Conservation (phyloP, 1,284 basidiomycete genomes). For the Leccinum griseonigrum region DNA sequence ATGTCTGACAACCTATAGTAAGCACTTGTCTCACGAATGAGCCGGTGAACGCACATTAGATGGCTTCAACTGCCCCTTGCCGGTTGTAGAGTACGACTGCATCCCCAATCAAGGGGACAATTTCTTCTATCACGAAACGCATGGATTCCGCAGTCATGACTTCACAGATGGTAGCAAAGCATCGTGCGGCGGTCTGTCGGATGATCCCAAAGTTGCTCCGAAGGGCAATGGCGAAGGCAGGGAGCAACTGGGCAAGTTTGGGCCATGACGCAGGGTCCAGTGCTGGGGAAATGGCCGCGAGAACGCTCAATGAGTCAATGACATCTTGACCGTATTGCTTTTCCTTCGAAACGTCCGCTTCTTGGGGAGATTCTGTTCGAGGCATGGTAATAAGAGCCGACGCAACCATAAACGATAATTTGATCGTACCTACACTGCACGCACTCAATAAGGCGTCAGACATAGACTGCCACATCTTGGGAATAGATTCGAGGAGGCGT, state of each 20-base stretch:
- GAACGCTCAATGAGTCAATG: slow-evolving; percentile 89
- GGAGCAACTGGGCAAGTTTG: slow-evolving; percentile 72
- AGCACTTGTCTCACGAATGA: slow-evolving; percentile 4
- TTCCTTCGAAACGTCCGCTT: slow-evolving; percentile 63
- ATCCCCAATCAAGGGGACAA: slow-evolving; percentile 88
- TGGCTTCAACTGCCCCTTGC: slow-evolving; percentile 88
- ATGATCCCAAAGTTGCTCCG: slow-evolving; percentile 88
- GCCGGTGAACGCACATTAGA: slow-evolving; percentile 56
- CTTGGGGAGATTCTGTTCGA: slow-evolving; percentile 46
- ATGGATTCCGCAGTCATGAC: slow-evolving; percentile 86
- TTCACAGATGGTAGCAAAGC: slow-evolving; percentile 85
- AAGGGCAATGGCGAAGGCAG: slow-evolving; percentile 72
- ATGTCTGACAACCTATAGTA: slow-evolving; percentile 58
- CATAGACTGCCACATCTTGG: slow-evolving; percentile 95
- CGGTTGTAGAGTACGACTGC: slow-evolving; percentile 72
- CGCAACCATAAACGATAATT: neutral
- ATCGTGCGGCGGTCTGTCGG: slow-evolving; percentile 83
- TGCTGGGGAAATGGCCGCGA: slow-evolving; percentile 82
- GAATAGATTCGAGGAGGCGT: slow-evolving; percentile 72
- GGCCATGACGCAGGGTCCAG: slow-evolving; percentile 72
- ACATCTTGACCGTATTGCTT: slow-evolving; percentile 85
- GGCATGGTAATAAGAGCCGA: slow-evolving; percentile 10
- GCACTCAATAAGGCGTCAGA: slow-evolving; percentile 71
- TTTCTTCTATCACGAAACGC: slow-evolving; percentile 81
- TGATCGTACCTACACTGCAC: slow-evolving; percentile 59